Base-by-base conservation (phyloP, 1,284 basidiomycete species). In the Trametes pubescens region DNA sequence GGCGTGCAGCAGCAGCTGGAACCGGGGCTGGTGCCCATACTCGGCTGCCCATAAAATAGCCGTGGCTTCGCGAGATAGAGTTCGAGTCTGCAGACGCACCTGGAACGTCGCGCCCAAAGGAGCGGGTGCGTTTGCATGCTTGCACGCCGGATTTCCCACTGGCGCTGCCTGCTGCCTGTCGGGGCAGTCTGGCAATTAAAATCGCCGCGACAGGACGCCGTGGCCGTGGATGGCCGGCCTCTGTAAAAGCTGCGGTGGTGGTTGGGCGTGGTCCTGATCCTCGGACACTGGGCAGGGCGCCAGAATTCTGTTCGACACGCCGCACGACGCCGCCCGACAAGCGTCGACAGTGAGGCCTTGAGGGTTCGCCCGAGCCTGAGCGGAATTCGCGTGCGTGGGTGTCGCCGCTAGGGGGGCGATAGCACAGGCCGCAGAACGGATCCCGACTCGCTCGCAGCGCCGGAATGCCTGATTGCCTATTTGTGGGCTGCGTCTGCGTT, bases 51-150 rank as follows among this genome's bases (percentile, higher is more conserved):
- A 53, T 38, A 61, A 60, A 57, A 56, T 60, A 60, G 58, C 65
- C 57, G 65, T 57, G 55, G 44, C 61, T 66, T 66, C 65, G 37
- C 58, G 61, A 66, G 61, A 62, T 66, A 66, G 55, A 55, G 65
- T 66, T 66, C n/a, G n/a, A n/a, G n/a, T n/a, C 18, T 21, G 35
- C n/a, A 57, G 44, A 47, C 44, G 32, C 32, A 24, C 53, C 38
- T 22, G 21, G 40, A 44, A 32, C 29, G 38, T 43, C 40, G 53
- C 40, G 40, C 24, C 38, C 53, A 14, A 38, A 6, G 13, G 14
- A 44, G 40, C 51, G 53, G 53, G 34, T n/a, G 22, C 22, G 40
- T 11, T 14, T 48, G 47, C 47, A 26, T 7, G 47, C 26, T 29
- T 26, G 47, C 52, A 3, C 21, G 52, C 22, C 34, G 18, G 21